A percentile compares a stretch with the other conserved stretches of the same genome.
Evolutionary conservation across 2,329 filamentous ascomycete species (phyloP).

Genomic region (Ophioceras dolichostomum): DNA sequence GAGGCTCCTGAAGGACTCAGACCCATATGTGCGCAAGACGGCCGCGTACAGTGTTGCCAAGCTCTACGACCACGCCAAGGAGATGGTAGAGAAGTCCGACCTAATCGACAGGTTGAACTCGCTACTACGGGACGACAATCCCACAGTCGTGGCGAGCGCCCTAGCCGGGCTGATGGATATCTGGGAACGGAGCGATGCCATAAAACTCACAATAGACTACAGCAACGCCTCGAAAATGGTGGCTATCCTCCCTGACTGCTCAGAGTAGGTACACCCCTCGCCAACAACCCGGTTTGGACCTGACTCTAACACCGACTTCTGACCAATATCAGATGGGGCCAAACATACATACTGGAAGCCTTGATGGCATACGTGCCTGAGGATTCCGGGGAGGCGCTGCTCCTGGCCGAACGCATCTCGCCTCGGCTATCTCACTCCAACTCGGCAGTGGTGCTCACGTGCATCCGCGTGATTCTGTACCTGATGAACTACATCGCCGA

Average conservation of each 20-base stretch:
- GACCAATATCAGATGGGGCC: slow-evolving; percentile 65
- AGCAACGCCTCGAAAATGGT: slow-evolving; percentile 96
- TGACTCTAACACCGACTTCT: slow-evolving; percentile 7
- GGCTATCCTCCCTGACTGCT: slow-evolving; percentile 90
- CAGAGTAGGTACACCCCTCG: slow-evolving; percentile 87
- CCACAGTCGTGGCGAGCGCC: slow-evolving; percentile 91
- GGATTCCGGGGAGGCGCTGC: slow-evolving; percentile 73
- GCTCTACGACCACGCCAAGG: slow-evolving; percentile 89
- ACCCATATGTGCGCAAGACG: slow-evolving; percentile 96
- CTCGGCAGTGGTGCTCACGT: slow-evolving; percentile 90
- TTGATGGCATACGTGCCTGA: slow-evolving; percentile 97
- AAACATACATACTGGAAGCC: slow-evolving; percentile 95
- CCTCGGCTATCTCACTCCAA: slow-evolving; percentile 96
- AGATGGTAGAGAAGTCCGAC: slow-evolving; percentile 81
- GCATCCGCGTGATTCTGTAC: slow-evolving; percentile 91
- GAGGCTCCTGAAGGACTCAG: slow-evolving; percentile 67
- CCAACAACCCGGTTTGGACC: too few species aligned
- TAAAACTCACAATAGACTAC: slow-evolving; percentile 97
- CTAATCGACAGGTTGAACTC: slow-evolving; percentile 84
- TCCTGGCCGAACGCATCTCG: slow-evolving; percentile 86
- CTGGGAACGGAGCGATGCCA: slow-evolving; percentile 94
- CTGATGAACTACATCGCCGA: slow-evolving; percentile 98
- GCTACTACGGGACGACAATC: slow-evolving; percentile 89
- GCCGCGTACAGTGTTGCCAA: slow-evolving; percentile 95
- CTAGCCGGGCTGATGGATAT: slow-evolving; percentile 90